phyloP scores from a whole-genome alignment of 2,329 filamentous ascomycete species.

The Fragosphaeria purpurea region DNA sequence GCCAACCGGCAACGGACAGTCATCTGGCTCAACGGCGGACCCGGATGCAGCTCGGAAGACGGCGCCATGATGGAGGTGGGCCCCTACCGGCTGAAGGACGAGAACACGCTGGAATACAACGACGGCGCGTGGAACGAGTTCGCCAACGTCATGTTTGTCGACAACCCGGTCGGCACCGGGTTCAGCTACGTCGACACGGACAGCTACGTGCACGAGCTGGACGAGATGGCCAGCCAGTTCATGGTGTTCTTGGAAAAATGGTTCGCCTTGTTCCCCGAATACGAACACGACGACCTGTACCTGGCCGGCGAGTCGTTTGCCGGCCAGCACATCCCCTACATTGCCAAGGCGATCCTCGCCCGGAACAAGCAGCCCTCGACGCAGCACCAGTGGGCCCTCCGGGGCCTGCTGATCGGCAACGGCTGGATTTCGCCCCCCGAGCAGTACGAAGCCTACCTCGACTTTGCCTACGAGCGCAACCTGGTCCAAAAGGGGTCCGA shows the following conservation, averaged over 20 bases:
- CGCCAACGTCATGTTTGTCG: slow-evolving; percentile 90
- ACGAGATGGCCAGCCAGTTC: slow-evolving; percentile 84
- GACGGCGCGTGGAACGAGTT: slow-evolving; percentile 99
- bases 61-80: slow-evolving; percentile 94
- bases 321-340: slow-evolving; percentile 94
- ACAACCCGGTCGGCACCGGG: slow-evolving; percentile 92
- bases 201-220: slow-evolving; percentile 73
- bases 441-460: slow-evolving; percentile 81
- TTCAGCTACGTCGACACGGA: slow-evolving; percentile 93
- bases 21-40: slow-evolving; percentile 94
- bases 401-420: slow-evolving; percentile 87
- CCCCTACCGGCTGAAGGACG: slow-evolving; percentile 75
- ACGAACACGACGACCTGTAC: slow-evolving; percentile 84
- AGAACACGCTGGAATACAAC: slow-evolving; percentile 64
- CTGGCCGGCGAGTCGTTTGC: slow-evolving; percentile 94
- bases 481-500: slow-evolving; percentile 60
- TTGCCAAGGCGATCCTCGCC: slow-evolving; percentile 80
- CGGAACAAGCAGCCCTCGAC: slow-evolving; percentile 59
- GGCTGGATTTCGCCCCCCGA: slow-evolving; percentile 90
- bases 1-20: slow-evolving; percentile 84
- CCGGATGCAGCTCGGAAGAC: slow-evolving; percentile 95
- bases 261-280: slow-evolving; percentile 84
- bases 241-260: slow-evolving; percentile 83
- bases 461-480: slow-evolving; percentile 67
- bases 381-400: slow-evolving; percentile 59